These are phyloP conservation scores for Lactarius trivialis DNA, from an alignment of 768 basidiomycete species.

Conservation along the genomic window DNA sequence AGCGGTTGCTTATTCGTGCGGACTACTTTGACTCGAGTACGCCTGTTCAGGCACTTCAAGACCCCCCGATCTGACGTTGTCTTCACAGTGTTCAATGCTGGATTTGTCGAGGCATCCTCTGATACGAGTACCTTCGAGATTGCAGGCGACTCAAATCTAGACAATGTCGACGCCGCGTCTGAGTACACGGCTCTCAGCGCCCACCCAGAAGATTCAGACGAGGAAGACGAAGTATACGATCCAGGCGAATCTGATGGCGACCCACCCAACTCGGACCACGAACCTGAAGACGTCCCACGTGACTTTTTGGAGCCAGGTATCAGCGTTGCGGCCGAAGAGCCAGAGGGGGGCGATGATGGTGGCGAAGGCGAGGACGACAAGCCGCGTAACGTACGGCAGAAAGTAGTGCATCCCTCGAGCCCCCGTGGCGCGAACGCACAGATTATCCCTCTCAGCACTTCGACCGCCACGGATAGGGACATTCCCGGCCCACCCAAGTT, in stretches of 20 bases:
- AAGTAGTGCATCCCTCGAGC: conserved; percentile 36
- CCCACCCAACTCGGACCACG: conserved; percentile 15
- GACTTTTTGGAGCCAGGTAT: neutral
- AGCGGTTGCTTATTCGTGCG: conserved; percentile 57
- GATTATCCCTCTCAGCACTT: neutral
- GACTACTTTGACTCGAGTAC: conserved; percentile 74
- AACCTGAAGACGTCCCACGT: conserved; percentile 13
- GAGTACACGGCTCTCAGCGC: conserved; percentile 38
- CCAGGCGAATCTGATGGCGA: conserved; percentile 19
- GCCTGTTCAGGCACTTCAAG: neutral
- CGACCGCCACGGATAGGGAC: neutral
- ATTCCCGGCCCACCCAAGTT: conserved; percentile 41
- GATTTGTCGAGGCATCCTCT: conserved; percentile 53
- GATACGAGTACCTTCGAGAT: conserved; percentile 29
- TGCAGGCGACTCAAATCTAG: conserved; percentile 12
- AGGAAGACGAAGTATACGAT: conserved; percentile 39
- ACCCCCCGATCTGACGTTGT: neutral
- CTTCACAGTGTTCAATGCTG: conserved; percentile 60
- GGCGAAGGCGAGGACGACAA: conserved; percentile 12
- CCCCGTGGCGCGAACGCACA: conserved; percentile 29
- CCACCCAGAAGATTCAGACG: conserved; percentile 45
- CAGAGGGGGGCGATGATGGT: neutral
- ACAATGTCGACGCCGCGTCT: conserved; percentile 36
- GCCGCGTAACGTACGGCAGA: conserved; percentile 30
- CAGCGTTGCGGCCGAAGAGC: neutral